phyloP scores from a whole-genome alignment of 1,284 basidiomycete genomes.

The Phylloboletellus chloephorus region DNA sequence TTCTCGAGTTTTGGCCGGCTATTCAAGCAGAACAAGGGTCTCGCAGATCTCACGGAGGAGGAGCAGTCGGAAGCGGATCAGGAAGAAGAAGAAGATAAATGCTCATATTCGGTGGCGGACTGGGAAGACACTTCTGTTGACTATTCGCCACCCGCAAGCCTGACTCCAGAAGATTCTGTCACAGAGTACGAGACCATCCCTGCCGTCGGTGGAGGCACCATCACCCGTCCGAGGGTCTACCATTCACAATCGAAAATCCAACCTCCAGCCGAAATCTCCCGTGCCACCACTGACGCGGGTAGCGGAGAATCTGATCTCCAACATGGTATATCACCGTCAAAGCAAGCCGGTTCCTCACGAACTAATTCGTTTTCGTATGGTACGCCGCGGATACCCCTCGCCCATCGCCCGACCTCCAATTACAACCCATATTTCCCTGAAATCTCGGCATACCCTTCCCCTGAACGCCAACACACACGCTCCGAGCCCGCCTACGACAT shows the following conservation, averaged over 20 bases:
- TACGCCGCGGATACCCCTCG: constrained; percentile 14
- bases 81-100: constrained; percentile 39
- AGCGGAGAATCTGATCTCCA: constrained; percentile 11
- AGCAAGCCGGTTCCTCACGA: constrained; percentile 16
- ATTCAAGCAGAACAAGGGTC: constrained; percentile 61
- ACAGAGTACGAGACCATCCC: constrained; percentile 68
- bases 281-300: constrained; percentile 3
- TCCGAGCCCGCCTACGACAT: constrained; percentile 21
- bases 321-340: constrained; percentile 10
- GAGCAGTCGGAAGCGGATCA: constrained; percentile 51
- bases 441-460: constrained; percentile 7
- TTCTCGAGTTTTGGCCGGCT: constrained; percentile 71
- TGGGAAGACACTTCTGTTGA: constrained; percentile 56
- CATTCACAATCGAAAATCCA: constrained; percentile 67
- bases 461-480: constrained; percentile 10
- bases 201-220: constrained; percentile 71
- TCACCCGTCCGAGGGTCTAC: constrained; percentile 69
- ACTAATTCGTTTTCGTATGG: constrained; percentile 8
- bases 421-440: constrained; percentile 34
- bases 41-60: constrained; percentile 78
- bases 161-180: constrained; percentile 28
- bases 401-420: constrained; percentile 16
- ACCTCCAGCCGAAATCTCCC: constrained; percentile 36
- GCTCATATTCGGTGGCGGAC: constrained; percentile 57
- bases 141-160: constrained; percentile 31